Base-by-base conservation (phyloP, 345 rosid species). In the Excoecaria cochinchinensis region DNA sequence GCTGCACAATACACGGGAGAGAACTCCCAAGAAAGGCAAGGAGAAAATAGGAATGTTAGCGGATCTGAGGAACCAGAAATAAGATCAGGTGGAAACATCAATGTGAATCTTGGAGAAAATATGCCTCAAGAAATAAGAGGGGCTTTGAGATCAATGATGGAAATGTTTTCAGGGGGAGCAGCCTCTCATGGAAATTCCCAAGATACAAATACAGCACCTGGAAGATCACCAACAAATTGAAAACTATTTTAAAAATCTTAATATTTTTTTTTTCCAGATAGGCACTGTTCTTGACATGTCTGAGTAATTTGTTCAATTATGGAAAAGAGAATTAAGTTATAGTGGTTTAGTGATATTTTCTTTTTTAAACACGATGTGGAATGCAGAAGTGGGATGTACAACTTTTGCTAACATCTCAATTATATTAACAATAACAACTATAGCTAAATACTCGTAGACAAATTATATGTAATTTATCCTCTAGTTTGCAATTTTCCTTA, bases 81-180 rank as follows among this genome's bases (percentile, higher is more conserved):
- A 72, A 80, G 87, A 78, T 8, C 77, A 0, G 89, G 83, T 16
- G 89, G 85, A 50, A 89, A 82, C 72, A 25, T 87, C 44, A 81
- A 77, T 76, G 5, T 82, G 72, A 82, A 84, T 68, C 67, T 89
- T 0, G 87, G 83, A 72, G 87, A 83, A 64, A 80, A 65, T 46
- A 72, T 85, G 75, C 88, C 92, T 1, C 84, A 81, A 58, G 93
- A 91, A 47, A 42, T 93, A 25, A 79, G 85, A 0, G 91, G 88
- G 25, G 92, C 93, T 17, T 78, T 91, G 77, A 83, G 87, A 76
- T 88, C 93, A 19, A 58, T 89, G 83, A 91, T 93, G 94, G 87
- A 81, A 36, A 86, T 90, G 93, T 86, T 93, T 68, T 78, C 92
- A 24, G 92, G 92, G 36, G 78, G 89, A 31, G 71, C 91, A 3